Evolutionary conservation across 345 rosid species (phyloP), one percentile per base, ranked within the genome.

Genomic region (Hibiscus tridactylites): DNA sequence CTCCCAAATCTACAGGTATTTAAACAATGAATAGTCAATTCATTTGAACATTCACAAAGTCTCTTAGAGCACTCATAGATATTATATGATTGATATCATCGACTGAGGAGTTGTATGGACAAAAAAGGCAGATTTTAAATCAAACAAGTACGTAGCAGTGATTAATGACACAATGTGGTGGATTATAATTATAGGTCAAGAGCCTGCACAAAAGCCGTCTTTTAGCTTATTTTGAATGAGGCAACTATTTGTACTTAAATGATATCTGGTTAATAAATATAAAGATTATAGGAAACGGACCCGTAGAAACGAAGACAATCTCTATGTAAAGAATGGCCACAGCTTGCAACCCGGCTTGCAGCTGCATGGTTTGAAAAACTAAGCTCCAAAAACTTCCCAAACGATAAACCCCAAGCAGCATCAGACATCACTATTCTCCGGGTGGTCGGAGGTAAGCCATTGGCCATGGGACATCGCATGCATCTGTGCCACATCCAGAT

Each of bases 401-500:
- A 92, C 16, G 99, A 96, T 83, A 96, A 79, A 68, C 98, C 97
- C 99, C 99, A 96, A 52, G 98, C 99, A 80, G 99, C 99, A 84
- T 92, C 93, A 50, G 99, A 96, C 99, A 96, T 96, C 69, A 91
- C 88, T 59, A 96, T 83, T 73, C 99, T 89, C 66, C 85, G 82
- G 73, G 99, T 96, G 15, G 98, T 96, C 2, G 96, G 98, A 74
- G 99, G 99, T 75, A 89, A 90, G 72, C 96, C 90, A 58, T 80
- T 82, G 70, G 70, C 75, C 64, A 93, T 85, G 50, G 97, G 96
- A 76, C 99, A 96, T 73, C 80, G 88, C 69, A 96, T 79, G 84
- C 99, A 96, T 82, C 99, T 81, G 78, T 96, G 99, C 99, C 99
- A 96, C 99, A 96, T 96, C 99, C 99, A 96, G 77, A 96, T 89